phyloP scores from a whole-genome alignment of 2,329 filamentous ascomycete species.

The Colletotrichum lentis region DNA sequence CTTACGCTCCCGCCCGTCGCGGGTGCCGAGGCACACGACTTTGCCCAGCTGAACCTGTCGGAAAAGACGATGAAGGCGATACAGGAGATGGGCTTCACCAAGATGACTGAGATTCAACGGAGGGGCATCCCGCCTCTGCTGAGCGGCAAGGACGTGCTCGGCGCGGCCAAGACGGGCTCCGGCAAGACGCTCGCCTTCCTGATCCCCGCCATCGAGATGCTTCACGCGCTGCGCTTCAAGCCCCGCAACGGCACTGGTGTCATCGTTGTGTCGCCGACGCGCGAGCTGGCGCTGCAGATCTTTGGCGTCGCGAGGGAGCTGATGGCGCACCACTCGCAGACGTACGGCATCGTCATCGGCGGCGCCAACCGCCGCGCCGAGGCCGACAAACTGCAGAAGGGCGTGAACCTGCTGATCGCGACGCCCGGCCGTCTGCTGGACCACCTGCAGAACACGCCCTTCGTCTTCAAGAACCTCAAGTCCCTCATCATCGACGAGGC shows the following conservation, averaged over 20 bases:
- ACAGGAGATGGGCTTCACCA: constrained; percentile 88
- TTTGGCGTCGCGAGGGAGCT: constrained; percentile 94
- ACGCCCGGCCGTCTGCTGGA: constrained; percentile 93
- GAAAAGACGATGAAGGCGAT: constrained; percentile 90
- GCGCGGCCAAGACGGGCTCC: constrained; percentile 93
- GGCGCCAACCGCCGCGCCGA: constrained; percentile 91
- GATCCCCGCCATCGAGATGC: constrained; percentile 92
- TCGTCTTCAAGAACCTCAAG: constrained; percentile 91
- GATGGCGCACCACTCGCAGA: constrained; percentile 92
- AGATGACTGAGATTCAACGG: constrained; percentile 94
- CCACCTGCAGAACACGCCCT: constrained; percentile 92
- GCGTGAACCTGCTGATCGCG: constrained; percentile 92
- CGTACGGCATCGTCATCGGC: constrained; percentile 94
- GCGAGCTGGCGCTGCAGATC: constrained; percentile 94
- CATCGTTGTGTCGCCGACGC: constrained; percentile 89
- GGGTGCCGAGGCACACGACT: constrained; percentile 71
- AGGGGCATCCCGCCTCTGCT: constrained; percentile 87
- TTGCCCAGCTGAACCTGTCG: constrained; percentile 83
- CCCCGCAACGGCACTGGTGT: constrained; percentile 92
- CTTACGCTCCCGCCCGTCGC: constrained; percentile 62
- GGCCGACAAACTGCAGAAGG: constrained; percentile 91
- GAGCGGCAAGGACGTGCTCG: constrained; percentile 89
- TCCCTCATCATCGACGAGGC: constrained; percentile 96
- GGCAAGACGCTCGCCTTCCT: constrained; percentile 96
- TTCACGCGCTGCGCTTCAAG: constrained; percentile 90